These are phyloP conservation scores for Gynochthodes officinalis DNA, from an alignment of 257 asterid genomes.

Conservation along the genomic window DNA sequence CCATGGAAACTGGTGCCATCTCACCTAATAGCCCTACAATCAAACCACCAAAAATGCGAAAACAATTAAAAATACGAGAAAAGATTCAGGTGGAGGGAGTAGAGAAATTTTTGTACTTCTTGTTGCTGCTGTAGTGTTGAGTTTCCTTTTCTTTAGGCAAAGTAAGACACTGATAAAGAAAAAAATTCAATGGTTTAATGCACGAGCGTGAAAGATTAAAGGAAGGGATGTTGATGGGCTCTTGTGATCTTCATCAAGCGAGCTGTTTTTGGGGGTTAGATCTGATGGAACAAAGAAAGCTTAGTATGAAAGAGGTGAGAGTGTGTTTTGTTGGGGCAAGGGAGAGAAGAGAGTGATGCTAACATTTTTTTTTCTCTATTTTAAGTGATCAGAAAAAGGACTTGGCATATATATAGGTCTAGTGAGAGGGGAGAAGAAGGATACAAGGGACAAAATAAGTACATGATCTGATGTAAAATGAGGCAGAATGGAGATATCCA, in stretches of 20 bases:
- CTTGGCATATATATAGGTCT: constrained; percentile 5
- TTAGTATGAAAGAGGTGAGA: constrained; percentile 11
- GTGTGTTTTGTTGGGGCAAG: not conserved
- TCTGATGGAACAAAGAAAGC: constrained; percentile 35
- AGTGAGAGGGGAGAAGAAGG: constrained; percentile 3
- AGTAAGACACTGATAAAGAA: constrained; percentile 8
- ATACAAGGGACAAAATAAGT: constrained; percentile 27
- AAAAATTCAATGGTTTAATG: constrained; percentile 60
- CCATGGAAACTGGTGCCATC: constrained; percentile 37
- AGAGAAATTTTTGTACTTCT: constrained; percentile 12
- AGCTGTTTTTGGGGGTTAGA: constrained; percentile 40
- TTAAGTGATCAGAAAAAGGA: not conserved
- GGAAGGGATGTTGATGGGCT: constrained; percentile 40
- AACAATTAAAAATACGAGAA: constrained; percentile 6
- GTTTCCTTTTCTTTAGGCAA: constrained; percentile 57
- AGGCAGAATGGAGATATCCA: constrained; percentile 39
- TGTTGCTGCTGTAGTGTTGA: constrained; percentile 1
- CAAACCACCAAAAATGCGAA: not conserved
- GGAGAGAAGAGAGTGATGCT: constrained; percentile 6
- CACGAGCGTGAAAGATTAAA: constrained; percentile 47
- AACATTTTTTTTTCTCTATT: not conserved
- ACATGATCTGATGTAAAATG: constrained; percentile 26
- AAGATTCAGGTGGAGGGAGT: constrained; percentile 19
- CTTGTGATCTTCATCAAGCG: constrained; percentile 80
- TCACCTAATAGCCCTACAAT: constrained; percentile 16